Evolutionary conservation across 768 basidiomycete genomes (phyloP), one percentile per base, ranked within the genome.

Genomic region (Sporobolomyces phaffii): DNA sequence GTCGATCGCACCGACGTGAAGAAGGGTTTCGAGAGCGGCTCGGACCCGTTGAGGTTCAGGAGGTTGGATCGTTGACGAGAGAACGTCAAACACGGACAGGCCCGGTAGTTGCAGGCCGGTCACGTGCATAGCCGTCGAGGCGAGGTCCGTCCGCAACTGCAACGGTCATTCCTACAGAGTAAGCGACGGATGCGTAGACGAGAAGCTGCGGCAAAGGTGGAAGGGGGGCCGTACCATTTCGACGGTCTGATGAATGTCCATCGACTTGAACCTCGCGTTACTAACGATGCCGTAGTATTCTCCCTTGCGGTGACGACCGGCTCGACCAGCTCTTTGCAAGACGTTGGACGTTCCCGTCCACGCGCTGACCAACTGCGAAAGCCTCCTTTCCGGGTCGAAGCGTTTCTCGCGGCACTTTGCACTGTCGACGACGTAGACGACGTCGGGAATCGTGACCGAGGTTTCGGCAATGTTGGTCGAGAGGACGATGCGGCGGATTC

Each of bases 141-240:
- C 70, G 44, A 72, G 60, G 56, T 72, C 70, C 29, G 70, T 72
- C 3, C 69, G 64, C 29, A 62, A 64, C 53, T 53, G n/a, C 34
- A n/a, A n/a, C n/a, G n/a, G n/a, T n/a, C n/a, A n/a, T n/a, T n/a
- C n/a, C n/a, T n/a, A n/a, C n/a, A n/a, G n/a, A n/a, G n/a, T n/a
- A n/a, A n/a, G n/a, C n/a, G n/a, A n/a, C 7, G n/a, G 47, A 10
- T 26, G 36, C 14, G 44, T 33, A 36, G 26, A 31, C 5, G 20
- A 56, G 54, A 43, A 58, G 24, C 85, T 89, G 72, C 94, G 77
- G 77, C 92, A 91, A 17, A 87, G 84, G 38, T n/a, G n/a, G n/a
- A n/a, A n/a, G n/a, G n/a, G n/a, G n/a, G n/a, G n/a, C n/a, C 91
- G 83, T 76, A 90, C 90, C 91, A 97, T 97, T 80, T 96, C 93